These are phyloP conservation scores for Isoetes taiwanensis DNA, from an alignment of 75 land plant genomes.

Conservation along the genomic window DNA sequence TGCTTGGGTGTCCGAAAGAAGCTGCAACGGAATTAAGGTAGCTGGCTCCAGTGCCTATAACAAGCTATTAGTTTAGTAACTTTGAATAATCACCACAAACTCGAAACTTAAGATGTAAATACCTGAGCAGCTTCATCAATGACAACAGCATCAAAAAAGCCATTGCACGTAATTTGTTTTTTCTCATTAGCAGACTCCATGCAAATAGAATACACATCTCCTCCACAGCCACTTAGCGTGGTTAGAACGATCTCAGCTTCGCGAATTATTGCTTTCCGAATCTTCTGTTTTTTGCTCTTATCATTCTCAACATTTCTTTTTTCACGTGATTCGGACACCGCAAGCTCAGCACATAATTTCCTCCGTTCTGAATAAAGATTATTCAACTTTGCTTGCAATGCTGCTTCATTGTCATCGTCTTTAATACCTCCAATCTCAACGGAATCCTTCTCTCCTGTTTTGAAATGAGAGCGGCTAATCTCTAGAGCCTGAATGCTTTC, in stretches of 20 bases:
- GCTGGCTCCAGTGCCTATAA: conserved; percentile 94
- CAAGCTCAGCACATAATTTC: conserved; percentile 44
- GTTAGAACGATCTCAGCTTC: conserved; percentile 87
- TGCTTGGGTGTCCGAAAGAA: conserved; percentile 50
- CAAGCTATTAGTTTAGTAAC: neutral
- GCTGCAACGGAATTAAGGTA: conserved; percentile 86
- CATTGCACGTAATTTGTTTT: conserved; percentile 24
- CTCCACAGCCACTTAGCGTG: conserved; percentile 91
- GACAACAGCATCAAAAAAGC: conserved; percentile 84
- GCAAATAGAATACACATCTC: conserved; percentile 83
- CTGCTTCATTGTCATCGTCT: conserved; percentile 37
- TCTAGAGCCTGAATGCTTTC: conserved; percentile 44
- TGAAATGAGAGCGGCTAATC: conserved; percentile 58
- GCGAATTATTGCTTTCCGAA: conserved; percentile 49
- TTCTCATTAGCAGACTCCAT: conserved; percentile 37
- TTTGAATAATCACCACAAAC: neutral
- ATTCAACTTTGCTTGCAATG: conserved; percentile 36
- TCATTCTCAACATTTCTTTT: conserved; percentile 47
- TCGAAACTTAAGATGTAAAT: conserved; percentile 5
- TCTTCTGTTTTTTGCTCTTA: conserved; percentile 31
- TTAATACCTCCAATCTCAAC: neutral
- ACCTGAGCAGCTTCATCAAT: conserved; percentile 99
- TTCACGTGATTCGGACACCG: conserved; percentile 39
- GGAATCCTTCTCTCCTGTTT: conserved; percentile 17
- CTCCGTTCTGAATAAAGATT: conserved; percentile 49